Conservation (phyloP, 768 basidiomycete genomes). For the Lyophyllum atratum region DNA sequence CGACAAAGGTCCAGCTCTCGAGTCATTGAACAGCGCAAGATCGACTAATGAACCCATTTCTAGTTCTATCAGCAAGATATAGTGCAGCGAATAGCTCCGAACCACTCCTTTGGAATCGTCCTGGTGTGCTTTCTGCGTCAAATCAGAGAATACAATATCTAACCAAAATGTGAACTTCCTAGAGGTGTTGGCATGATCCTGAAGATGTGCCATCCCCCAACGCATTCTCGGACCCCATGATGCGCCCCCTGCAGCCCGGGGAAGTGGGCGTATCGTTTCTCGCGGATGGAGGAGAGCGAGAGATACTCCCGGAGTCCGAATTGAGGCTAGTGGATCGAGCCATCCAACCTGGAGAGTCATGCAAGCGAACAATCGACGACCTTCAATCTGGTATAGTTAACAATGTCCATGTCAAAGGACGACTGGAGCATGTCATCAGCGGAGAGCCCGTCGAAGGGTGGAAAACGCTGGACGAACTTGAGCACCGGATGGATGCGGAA, state of each 20-base stretch:
- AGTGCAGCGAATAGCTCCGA: constrained; percentile 47
- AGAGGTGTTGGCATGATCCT: constrained; percentile 91
- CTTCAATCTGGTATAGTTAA: constrained; percentile 76
- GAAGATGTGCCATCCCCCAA: constrained; percentile 61
- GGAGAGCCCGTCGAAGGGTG: constrained; percentile 60
- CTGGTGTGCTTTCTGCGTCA: constrained; percentile 45
- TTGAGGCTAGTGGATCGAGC: constrained; percentile 74
- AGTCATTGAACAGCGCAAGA: not conserved
- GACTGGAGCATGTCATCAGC: constrained; percentile 75
- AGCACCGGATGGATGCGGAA: constrained; percentile 60
- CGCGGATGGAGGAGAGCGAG: constrained; percentile 48
- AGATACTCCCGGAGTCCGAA: constrained; percentile 72
- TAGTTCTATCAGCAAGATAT: constrained; percentile 74
- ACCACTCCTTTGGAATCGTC: constrained; percentile 58
- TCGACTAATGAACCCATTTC: not conserved
- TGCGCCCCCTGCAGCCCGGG: constrained; percentile 73
- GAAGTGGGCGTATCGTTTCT: constrained; percentile 84
- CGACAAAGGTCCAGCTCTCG: constrained; percentile 20
- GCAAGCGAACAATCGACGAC: constrained; percentile 78
- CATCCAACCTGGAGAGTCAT: constrained; percentile 78
- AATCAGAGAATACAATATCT: constrained; percentile 1
- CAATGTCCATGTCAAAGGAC: constrained; percentile 60
- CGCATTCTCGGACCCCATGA: constrained; percentile 61
- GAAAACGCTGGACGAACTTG: constrained; percentile 60
- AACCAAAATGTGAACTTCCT: constrained; percentile 2